Evolutionary conservation across 805 yeast species (phyloP), one percentile per base, ranked within the genome.

Genomic region (Metschnikowia sp.): DNA sequence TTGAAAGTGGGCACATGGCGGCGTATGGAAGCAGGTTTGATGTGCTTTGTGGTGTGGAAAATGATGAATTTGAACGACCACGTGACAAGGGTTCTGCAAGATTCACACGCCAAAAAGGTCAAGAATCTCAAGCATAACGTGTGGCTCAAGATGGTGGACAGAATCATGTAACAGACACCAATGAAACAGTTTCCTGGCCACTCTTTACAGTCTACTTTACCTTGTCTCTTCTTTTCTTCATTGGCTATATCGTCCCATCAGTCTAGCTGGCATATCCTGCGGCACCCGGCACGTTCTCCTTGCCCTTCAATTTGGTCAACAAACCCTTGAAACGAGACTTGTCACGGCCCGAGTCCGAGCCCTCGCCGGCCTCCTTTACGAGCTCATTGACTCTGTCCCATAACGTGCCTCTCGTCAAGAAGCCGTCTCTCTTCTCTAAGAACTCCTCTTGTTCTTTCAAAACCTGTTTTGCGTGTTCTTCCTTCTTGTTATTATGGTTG

Each of bases 401-500:
- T 51, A 82, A 70, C 18, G 66, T 62, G 8, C 67, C 66, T 42
- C 69, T 62, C 52, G 62, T 63, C 59, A 77, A 77, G 61, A 69
- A 82, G 30, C 78, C 77, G 63, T 90, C 96, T 63, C 94, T 83
- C 59, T 85, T 82, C 47, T 77, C 80, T 52, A 87, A 64, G 63
- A 85, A 90, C 50, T 79, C 81, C 55, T 79, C 82, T 57, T 88
- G 88, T 56, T 86, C 94, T 43, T 74, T 72, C 62, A 76, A 74
- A 10, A 87, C 84, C 49, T 78, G 76, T 50, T 79, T 83, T 47
- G 83, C 70, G 43, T 82, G 79, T 54, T 78, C 78, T 44, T 88
- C 92, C 66, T 83, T 86, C 72, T 91, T 91, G 62, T 77, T 74
- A 70, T 88, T 90, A 75, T 92, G 92, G 62, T 84, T 84, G 58